Percentiles rank a stretch among this genome's conserved stretches.
These are phyloP conservation scores for Gracilaria domingensis DNA, from an alignment of 23 red algal genomes.

Conservation along the genomic window DNA sequence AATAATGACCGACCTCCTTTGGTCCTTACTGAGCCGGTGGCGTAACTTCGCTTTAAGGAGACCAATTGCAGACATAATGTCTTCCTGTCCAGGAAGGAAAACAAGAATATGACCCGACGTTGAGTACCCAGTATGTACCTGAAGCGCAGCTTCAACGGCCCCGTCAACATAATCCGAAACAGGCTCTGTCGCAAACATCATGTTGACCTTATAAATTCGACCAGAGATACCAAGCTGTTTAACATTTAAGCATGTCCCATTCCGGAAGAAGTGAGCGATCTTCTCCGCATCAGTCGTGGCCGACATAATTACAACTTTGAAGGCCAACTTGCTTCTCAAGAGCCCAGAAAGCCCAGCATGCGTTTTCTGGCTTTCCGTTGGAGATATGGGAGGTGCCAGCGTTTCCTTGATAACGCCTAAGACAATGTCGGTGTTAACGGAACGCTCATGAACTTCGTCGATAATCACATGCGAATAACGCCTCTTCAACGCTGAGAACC, in stretches of 20 bases:
- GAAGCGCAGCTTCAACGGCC: slow-evolving; percentile 73
- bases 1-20: slow-evolving; percentile 26
- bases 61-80: slow-evolving; percentile 86
- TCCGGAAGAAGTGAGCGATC: slow-evolving; percentile 62
- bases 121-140: slow-evolving; percentile 73
- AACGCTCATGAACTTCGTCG: slow-evolving; percentile 98
- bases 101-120: slow-evolving; percentile 92
- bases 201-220: slow-evolving; percentile 64
- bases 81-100: slow-evolving; percentile 96
- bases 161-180: slow-evolving; percentile 89
- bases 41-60: slow-evolving; percentile 67
- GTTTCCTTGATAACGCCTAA: slow-evolving; percentile 81
- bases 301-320: slow-evolving; percentile 95
- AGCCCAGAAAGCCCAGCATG: slow-evolving; percentile 17
- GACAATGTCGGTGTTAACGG: slow-evolving; percentile 90
- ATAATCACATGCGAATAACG: slow-evolving; percentile 82
- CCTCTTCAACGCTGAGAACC: slow-evolving; percentile 45
- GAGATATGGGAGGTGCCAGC: neutral
- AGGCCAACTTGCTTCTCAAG: slow-evolving; percentile 51
- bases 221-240: slow-evolving; percentile 65
- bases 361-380: slow-evolving; percentile 16
- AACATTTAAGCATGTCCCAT: slow-evolving; percentile 48
- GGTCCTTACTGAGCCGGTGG: slow-evolving; percentile 27
- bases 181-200: slow-evolving; percentile 78
- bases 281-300: slow-evolving; percentile 82